These are phyloP conservation scores for Fusarium irregulare DNA, from an alignment of 2,329 filamentous ascomycete genomes.

Conservation along the genomic window DNA sequence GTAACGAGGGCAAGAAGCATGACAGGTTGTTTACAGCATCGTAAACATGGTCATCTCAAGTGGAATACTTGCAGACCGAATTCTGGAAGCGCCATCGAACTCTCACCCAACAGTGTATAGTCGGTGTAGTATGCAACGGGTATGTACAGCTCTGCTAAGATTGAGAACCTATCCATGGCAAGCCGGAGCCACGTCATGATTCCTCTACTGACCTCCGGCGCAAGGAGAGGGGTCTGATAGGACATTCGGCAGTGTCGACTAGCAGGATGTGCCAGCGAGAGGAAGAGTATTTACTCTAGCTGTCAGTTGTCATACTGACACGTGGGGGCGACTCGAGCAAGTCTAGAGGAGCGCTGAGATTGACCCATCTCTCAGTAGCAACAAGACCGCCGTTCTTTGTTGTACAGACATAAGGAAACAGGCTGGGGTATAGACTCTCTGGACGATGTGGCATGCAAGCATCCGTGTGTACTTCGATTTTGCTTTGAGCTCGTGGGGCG, in stretches of 20 bases:
- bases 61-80: conserved; percentile 11
- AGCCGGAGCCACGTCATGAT: conserved; percentile 10
- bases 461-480: conserved; percentile 42
- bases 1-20: conserved; percentile 46
- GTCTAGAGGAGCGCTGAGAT: conserved; percentile 32
- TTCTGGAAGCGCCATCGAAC: conserved; percentile 40
- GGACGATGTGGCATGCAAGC: conserved; percentile 44
- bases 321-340: conserved; percentile 43
- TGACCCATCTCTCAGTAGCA: conserved; percentile 18
- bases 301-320: conserved; percentile 43
- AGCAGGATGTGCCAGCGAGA: conserved; percentile 21
- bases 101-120: conserved; percentile 19
- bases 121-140: conserved; percentile 34
- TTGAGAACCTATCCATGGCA: conserved; percentile 9
- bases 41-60: conserved; percentile 4
- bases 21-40: conserved; percentile 36
- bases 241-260: conserved; percentile 21
- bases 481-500: conserved; percentile 38
- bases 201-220: background rate
- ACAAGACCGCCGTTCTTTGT: conserved; percentile 35
- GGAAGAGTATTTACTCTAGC: conserved; percentile 15
- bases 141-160: conserved; percentile 34
- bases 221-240: conserved; percentile 18
- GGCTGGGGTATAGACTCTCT: conserved; percentile 39
- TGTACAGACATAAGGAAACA: conserved; percentile 40